Evolutionary conservation across 2,329 filamentous ascomycete species (phyloP).

Genomic region (Sphaerulina populicola): DNA sequence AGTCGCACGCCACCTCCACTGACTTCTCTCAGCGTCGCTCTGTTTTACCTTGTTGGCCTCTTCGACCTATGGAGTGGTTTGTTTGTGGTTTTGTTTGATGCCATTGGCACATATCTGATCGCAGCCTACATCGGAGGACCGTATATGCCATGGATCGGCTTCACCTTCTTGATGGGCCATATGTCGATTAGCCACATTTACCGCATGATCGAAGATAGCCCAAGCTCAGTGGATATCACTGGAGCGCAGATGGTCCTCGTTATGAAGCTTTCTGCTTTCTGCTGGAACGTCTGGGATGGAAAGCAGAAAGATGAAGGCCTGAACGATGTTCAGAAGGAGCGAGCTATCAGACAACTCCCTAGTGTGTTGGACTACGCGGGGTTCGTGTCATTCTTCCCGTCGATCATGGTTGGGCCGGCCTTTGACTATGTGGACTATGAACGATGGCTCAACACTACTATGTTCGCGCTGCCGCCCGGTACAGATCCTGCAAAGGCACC

Average conservation of each 20-base stretch:
- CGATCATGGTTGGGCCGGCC: conserved; percentile 77
- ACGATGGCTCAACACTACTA: conserved; percentile 83
- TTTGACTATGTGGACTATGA: conserved; percentile 94
- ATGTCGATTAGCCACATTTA: conserved; percentile 84
- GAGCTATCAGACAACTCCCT: conserved; percentile 67
- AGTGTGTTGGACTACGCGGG: conserved; percentile 70
- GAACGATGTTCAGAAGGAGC: conserved; percentile 78
- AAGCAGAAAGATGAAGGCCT: conserved; percentile 68
- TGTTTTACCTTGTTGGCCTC: conserved; percentile 88
- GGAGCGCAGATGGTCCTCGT: conserved; percentile 95
- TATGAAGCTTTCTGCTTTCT: conserved; percentile 95
- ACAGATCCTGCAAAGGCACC: conserved; percentile 80
- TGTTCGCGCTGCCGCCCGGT: conserved; percentile 79
- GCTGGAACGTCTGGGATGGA: conserved; percentile 96
- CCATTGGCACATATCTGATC: conserved; percentile 72
- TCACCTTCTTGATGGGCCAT: conserved; percentile 89
- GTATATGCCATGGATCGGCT: conserved; percentile 96
- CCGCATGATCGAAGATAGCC: conserved; percentile 62
- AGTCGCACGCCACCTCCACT: not conserved
- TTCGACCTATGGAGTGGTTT: conserved; percentile 88
- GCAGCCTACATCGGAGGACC: conserved; percentile 75
- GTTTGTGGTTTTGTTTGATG: conserved; percentile 68
- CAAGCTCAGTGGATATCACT: conserved; percentile 72
- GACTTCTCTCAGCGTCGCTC: conserved; percentile 50
- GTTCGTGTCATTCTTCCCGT: conserved; percentile 93